Evolutionary conservation across 2,329 filamentous ascomycete species (phyloP).

Genomic region (Emmonsia crescens): DNA sequence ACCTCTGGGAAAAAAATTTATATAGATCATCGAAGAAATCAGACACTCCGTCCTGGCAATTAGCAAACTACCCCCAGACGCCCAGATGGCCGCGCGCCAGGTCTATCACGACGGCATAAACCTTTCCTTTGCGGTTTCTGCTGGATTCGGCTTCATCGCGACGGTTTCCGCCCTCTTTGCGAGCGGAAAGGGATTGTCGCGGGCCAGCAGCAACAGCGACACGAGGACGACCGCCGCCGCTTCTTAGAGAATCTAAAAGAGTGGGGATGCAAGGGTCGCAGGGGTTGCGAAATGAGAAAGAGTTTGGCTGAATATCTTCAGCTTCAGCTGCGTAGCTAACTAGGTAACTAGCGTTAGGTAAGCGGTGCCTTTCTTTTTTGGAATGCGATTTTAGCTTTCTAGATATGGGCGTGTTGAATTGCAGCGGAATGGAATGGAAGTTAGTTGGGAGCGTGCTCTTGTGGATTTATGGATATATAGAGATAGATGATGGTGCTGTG

Average conservation of each 20-base stretch:
- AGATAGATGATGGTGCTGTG: neutral
- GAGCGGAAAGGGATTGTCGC: constrained; percentile 17
- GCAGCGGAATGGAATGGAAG: neutral
- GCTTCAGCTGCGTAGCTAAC: neutral
- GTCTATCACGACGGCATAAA: constrained; percentile 52
- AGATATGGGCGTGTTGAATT: neutral
- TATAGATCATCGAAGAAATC: constrained; percentile 50
- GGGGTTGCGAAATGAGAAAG: neutral
- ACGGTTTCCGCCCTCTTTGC: constrained; percentile 40
- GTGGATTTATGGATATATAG: neutral
- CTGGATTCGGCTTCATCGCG: constrained; percentile 41
- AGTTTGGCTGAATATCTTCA: neutral
- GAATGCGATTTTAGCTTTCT: neutral
- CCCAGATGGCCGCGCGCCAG: constrained; percentile 45
- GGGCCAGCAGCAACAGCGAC: neutral
- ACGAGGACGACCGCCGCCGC: neutral
- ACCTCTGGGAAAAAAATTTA: neutral
- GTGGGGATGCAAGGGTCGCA: neutral
- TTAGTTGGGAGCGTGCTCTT: neutral
- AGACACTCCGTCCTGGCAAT: constrained; percentile 50
- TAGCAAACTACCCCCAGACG: constrained; percentile 43
- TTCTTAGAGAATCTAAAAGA: neutral
- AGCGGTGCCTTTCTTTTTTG: neutral
- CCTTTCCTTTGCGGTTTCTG: constrained; percentile 47
- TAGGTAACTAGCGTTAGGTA: no score